These are phyloP conservation scores for Casuarina cunninghamiana DNA, from an alignment of 306 rosid genomes.

Conservation along the genomic window DNA sequence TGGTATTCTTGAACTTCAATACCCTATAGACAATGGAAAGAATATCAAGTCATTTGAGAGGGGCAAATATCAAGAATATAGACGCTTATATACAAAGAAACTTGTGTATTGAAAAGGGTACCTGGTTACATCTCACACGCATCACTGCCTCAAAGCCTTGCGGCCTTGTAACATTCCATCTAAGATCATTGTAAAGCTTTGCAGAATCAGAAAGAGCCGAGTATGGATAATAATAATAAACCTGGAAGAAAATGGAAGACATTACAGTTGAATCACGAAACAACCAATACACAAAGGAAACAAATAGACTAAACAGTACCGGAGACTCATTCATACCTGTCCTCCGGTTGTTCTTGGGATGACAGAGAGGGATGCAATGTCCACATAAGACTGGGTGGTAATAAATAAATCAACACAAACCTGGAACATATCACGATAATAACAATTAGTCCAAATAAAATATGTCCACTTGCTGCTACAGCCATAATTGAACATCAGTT, in stretches of 20 bases:
- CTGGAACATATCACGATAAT: slow-evolving; percentile 48
- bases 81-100: background rate
- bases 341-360: slow-evolving; percentile 96
- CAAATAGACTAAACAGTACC: background rate
- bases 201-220: slow-evolving; percentile 95
- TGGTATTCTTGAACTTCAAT: slow-evolving; percentile 92
- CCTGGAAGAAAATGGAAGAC: slow-evolving; percentile 45
- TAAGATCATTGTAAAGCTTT: slow-evolving; percentile 93
- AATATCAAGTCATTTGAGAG: slow-evolving; percentile 17
- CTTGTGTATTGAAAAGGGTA: slow-evolving; percentile 24
- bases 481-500: slow-evolving; percentile 19
- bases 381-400: slow-evolving; percentile 82
- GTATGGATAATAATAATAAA: slow-evolving; percentile 90
- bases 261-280: background rate
- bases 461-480: slow-evolving; percentile 9
- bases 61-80: slow-evolving; percentile 6
- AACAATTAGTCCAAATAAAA: slow-evolving; percentile 22
- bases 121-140: slow-evolving; percentile 99
- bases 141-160: slow-evolving; percentile 98
- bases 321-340: slow-evolving; percentile 57
- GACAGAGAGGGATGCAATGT: slow-evolving; percentile 86
- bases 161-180: slow-evolving; percentile 97
- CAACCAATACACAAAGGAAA: background rate
- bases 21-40: slow-evolving; percentile 55
- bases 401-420: slow-evolving; percentile 90